Percentiles rank a stretch among this genome's conserved stretches.
Evolutionary conservation across 345 rosid species (phyloP).

Genomic region (Arabis alpina): DNA sequence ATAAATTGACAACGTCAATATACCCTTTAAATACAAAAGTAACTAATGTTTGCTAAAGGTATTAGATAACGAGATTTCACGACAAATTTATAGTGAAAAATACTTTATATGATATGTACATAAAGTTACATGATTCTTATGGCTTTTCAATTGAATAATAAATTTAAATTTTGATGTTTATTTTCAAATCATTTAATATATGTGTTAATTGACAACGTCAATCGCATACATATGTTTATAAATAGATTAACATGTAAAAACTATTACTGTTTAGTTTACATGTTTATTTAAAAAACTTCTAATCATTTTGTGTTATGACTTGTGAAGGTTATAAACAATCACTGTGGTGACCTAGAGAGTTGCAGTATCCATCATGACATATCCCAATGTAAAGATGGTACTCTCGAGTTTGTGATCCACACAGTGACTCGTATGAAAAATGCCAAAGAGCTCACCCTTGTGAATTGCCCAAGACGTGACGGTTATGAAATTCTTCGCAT

Average conservation of each 20-base stretch:
- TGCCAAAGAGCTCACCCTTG: no score
- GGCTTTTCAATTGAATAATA: background rate
- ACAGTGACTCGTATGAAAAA: slow-evolving; percentile 3
- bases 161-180: background rate
- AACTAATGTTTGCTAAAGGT: no score
- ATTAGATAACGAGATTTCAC: no score
- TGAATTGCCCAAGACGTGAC: background rate
- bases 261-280: background rate
- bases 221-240: slow-evolving; percentile 3
- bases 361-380: background rate
- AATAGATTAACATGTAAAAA: background rate
- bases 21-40: no score
- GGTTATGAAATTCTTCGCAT: background rate
- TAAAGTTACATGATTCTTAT: background rate
- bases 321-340: slow-evolving; percentile 10
- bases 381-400: background rate
- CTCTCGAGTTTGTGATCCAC: slow-evolving; percentile 13
- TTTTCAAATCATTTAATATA: no score
- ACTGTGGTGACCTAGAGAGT: slow-evolving; percentile 15
- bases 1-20: no score
- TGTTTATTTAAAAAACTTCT: no score
- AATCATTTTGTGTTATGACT: background rate
- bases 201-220: slow-evolving; percentile 4
- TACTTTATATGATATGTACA: no score
- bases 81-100: no score